Conservation (phyloP, 768 basidiomycete species). For the Ephemerocybe angulata region DNA sequence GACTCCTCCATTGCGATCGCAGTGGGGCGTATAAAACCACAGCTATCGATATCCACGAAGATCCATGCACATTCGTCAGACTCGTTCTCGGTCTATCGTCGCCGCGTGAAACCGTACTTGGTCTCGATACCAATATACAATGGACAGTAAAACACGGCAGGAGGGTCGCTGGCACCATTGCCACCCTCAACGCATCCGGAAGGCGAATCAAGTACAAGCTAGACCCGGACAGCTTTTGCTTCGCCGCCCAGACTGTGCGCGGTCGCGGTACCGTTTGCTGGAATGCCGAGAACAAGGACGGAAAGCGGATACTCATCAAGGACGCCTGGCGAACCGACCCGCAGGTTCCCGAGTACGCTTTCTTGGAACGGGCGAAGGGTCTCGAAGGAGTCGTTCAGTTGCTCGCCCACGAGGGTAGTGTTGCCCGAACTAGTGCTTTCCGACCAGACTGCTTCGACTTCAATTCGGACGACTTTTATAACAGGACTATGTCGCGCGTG, state of each 20-base stretch:
- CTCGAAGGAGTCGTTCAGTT: not conserved
- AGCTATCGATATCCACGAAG: not conserved
- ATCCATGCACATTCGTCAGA: not conserved
- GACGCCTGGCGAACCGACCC: not conserved
- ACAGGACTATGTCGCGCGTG: not conserved
- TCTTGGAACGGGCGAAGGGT: not conserved
- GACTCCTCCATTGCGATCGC: conserved; percentile 3
- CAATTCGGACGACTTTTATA: not conserved
- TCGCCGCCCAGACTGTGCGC: not conserved
- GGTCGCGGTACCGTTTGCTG: not conserved
- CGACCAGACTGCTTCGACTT: not conserved
- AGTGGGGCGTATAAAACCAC: not conserved
- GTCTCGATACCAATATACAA: not conserved
- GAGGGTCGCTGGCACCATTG: not conserved
- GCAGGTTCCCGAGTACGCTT: not conserved
- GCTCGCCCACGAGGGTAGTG: not conserved
- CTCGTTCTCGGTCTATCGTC: not conserved
- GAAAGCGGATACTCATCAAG: not conserved
- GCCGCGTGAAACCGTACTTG: not conserved
- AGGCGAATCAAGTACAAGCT: not conserved
- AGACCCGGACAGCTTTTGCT: no score
- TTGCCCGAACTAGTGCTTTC: not conserved
- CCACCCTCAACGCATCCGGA: not conserved
- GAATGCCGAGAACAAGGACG: no score
- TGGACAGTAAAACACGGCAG: not conserved